Evolutionary conservation across 257 asterid genomes (phyloP).

Genomic region (Solanum sejunctum): DNA sequence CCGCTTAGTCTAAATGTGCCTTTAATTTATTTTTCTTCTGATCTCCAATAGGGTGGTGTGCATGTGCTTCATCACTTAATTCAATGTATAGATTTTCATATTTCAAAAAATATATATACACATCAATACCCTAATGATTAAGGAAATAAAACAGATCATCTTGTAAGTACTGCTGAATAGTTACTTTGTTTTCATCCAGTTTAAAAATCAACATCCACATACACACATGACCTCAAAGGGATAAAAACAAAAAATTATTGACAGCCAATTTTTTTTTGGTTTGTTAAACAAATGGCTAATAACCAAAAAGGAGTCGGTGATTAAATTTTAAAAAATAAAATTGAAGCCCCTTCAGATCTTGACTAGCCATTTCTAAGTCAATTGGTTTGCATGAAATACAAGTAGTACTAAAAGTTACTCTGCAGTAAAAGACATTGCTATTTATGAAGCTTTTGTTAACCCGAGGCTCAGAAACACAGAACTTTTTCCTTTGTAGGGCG

Average conservation of each 20-base stretch:
- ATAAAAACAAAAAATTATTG: neutral
- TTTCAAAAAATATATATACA: conserved; percentile 4
- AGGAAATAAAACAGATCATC: neutral
- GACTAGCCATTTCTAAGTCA: neutral
- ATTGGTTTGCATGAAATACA: conserved; percentile 1
- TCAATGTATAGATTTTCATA: conserved; percentile 10
- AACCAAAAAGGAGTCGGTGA: neutral
- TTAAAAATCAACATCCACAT: neutral
- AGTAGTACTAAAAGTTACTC: neutral
- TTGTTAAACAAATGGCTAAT: neutral
- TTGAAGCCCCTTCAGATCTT: neutral
- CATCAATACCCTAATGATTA: conserved; percentile 5
- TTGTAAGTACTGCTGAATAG: neutral
- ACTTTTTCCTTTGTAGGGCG: conserved; percentile 28
- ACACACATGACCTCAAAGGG: neutral
- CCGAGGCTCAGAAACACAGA: conserved; percentile 16
- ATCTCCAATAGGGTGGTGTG: conserved; percentile 38
- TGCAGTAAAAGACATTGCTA: neutral
- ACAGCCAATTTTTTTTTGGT: neutral
- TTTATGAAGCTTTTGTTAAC: conserved; percentile 7
- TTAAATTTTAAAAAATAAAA: neutral
- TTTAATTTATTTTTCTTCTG: conserved; percentile 4
- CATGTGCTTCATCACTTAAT: conserved; percentile 45
- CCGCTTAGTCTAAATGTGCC: conserved; percentile 25
- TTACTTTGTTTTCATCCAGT: neutral